Evolutionary conservation across 176 grass and related monocot species (phyloP), one percentile per base, ranked within the genome.

Genomic region (Zea luxurians): DNA sequence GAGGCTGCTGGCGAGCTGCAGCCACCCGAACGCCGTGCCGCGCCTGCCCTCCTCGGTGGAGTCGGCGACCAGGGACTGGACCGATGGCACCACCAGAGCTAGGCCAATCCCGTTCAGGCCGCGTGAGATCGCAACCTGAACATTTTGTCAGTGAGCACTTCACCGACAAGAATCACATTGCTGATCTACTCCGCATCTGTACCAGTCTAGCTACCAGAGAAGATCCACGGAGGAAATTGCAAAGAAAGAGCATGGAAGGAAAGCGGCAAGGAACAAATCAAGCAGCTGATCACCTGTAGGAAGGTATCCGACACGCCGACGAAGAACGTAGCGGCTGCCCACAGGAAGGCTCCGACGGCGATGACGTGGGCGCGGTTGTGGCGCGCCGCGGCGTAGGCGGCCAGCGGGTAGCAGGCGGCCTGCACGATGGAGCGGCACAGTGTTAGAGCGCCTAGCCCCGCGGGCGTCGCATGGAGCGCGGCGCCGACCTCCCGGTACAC

Each of bases 11-110:
- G 95, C 85, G 3, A 94, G 79, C 66, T 84, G 80, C 47, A 98
- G 45, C 91, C 91, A 98, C 66, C 95, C 91, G 73, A 97, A 97
- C 16, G 95, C 95, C 3, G 89, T 63, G 13, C 95, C 91, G 6
- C 91, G 91, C 0, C 79, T 92, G 45, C 38, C 87, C 4, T 94
- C 89, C 8, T 97, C 85, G 1, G 89, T 97, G 48, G 89, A 92
- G 74, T 97, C 89, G 0, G 95, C 95, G 0, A 97, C 89, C 76
- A 97, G 71, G 11, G 95, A 91, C 80, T 88, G 89, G 69, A 97
- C 90, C 8, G 95, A 72, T 0, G 91, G 95, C 43, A 88, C 80
- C 42, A 92, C 95, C 15, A 97, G 74, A 21, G 95, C 91, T 10
- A 97, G 80, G 4, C 91, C 87, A 8, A 97, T 48, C 36, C 95